Conservation (phyloP, 1,284 basidiomycete genomes). For the Athelia sp. region DNA sequence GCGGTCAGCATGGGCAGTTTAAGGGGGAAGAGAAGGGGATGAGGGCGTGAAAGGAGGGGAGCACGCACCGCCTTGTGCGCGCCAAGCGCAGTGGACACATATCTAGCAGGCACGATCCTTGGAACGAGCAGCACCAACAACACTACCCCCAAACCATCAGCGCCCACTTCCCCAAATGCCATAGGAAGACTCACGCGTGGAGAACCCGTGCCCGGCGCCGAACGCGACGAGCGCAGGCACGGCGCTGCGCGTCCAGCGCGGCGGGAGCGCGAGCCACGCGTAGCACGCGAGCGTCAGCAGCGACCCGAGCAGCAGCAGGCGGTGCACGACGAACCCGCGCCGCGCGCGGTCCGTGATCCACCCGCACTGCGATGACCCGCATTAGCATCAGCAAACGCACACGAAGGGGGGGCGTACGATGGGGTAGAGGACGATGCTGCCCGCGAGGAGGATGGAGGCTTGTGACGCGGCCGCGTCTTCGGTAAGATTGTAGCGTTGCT, state of each 20-base stretch:
- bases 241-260: constrained; percentile 48
- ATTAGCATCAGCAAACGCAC: constrained; percentile 3
- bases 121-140: constrained; percentile 74
- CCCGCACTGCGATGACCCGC: constrained; percentile 43
- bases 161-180: neutral
- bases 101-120: constrained; percentile 62
- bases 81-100: constrained; percentile 74
- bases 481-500: constrained; percentile 57
- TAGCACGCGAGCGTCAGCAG: constrained; percentile 61
- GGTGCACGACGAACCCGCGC: constrained; percentile 49
- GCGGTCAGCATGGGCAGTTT: neutral
- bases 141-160: constrained; percentile 32
- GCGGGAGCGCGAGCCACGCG: constrained; percentile 61
- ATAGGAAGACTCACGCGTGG: constrained; percentile 48
- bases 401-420: constrained; percentile 34
- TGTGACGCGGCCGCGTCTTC: constrained; percentile 58
- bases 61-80: constrained; percentile 68
- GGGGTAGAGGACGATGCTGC: constrained; percentile 72
- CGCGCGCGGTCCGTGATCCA: constrained; percentile 56
- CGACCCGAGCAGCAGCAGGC: constrained; percentile 57
- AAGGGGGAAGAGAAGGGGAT: constrained; percentile 3
- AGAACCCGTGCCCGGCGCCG: constrained; percentile 67
- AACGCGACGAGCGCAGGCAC: constrained; percentile 61
- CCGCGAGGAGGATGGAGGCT: constrained; percentile 71
- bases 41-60: neutral